Percentiles rank a stretch among this genome's conserved stretches.
Conservation (phyloP, 768 basidiomycete species). For the Mycena amicta region DNA sequence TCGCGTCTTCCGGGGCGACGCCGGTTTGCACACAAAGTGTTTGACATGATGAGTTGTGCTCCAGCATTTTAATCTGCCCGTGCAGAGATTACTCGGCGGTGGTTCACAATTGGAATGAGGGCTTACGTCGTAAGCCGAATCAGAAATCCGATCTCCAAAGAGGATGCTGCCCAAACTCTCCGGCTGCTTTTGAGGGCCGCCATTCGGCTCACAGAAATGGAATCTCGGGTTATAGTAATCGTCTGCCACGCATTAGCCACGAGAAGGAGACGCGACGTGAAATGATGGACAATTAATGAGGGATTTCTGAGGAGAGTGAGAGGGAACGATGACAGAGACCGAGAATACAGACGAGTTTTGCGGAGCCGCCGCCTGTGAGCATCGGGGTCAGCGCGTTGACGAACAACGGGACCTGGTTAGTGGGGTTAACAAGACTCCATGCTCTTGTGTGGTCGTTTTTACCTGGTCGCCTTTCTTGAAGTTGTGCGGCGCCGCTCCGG, state of each 20-base stretch:
- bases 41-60: constrained; percentile 75
- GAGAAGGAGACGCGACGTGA: constrained; percentile 1
- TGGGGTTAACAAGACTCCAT: background rate
- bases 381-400: constrained; percentile 92
- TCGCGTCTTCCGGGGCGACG: constrained; percentile 72
- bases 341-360: constrained; percentile 65
- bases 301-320: constrained; percentile 64
- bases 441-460: no score
- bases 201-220: constrained; percentile 82
- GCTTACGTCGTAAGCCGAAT: constrained; percentile 83
- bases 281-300: constrained; percentile 77
- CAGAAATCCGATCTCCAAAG: constrained; percentile 95
- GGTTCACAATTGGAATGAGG: constrained; percentile 10
- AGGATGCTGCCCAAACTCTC: constrained; percentile 76
- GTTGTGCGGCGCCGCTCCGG: constrained; percentile 86
- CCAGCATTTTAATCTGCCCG: constrained; percentile 80
- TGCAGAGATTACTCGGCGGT: no score
- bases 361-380: constrained; percentile 64
- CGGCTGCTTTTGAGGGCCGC: constrained; percentile 71
- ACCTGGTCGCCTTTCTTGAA: constrained; percentile 65
- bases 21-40: constrained; percentile 62
- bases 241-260: constrained; percentile 47
- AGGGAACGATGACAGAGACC: constrained; percentile 2
- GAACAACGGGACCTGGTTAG: constrained; percentile 61
- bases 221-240: constrained; percentile 92